Conservation (phyloP, 2,329 filamentous ascomycete genomes). For the Cytospora chrysosperma region DNA sequence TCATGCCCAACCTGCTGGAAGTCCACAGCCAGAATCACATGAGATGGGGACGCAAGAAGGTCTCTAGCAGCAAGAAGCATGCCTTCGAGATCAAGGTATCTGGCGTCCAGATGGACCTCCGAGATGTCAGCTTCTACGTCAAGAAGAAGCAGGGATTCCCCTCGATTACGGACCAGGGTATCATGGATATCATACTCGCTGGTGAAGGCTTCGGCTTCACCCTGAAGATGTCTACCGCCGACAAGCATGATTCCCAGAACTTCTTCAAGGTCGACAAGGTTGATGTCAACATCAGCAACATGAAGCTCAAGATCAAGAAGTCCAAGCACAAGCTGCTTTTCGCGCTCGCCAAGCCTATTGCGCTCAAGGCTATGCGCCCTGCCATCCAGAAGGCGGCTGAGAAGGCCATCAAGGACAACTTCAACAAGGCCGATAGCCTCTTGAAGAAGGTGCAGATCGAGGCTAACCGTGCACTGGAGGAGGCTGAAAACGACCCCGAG, state of each 20-base stretch:
- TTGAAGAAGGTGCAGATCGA: constrained; percentile 79
- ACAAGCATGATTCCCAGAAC: constrained; percentile 71
- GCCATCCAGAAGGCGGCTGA: constrained; percentile 84
- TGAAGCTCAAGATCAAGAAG: constrained; percentile 88
- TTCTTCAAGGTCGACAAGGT: constrained; percentile 96
- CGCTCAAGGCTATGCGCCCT: constrained; percentile 81
- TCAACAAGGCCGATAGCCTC: constrained; percentile 70
- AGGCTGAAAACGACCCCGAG: constrained; percentile 67
- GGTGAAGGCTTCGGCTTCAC: constrained; percentile 90
- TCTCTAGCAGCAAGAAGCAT: constrained; percentile 78
- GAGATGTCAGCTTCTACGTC: constrained; percentile 90
- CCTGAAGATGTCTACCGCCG: constrained; percentile 79
- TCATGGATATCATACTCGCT: constrained; percentile 84
- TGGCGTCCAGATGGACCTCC: constrained; percentile 89
- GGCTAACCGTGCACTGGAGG: constrained; percentile 68
- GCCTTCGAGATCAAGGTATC: constrained; percentile 78
- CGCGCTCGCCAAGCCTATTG: constrained; percentile 78
- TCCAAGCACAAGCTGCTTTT: constrained; percentile 95
- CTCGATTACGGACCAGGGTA: constrained; percentile 78
- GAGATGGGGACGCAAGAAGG: constrained; percentile 88
- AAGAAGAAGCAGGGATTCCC: constrained; percentile 95
- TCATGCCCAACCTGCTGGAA: constrained; percentile 90
- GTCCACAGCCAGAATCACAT: constrained; percentile 91
- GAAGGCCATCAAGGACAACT: constrained; percentile 82
- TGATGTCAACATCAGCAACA: constrained; percentile 74